Conservation (phyloP, 2,329 filamentous ascomycete genomes). For the Hymenoscyphus infarciens region DNA sequence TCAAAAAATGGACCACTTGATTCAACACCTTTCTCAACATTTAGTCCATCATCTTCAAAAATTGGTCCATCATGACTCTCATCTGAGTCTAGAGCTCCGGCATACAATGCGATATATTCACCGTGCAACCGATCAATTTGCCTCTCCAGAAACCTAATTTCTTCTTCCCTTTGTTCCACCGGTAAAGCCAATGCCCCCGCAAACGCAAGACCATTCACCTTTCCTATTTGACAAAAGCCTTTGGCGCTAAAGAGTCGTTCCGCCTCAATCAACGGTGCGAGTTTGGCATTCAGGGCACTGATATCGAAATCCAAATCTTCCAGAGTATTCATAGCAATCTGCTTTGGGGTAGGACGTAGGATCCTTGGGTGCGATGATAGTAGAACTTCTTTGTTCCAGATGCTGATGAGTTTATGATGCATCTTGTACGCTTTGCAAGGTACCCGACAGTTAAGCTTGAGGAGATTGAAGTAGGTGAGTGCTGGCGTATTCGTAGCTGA, state of each 20-base stretch:
- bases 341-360: not conserved
- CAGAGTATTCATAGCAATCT: not conserved
- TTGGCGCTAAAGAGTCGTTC: not conserved
- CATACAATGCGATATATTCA: not conserved
- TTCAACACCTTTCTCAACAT: not conserved
- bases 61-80: too few relatives aligned
- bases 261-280: not conserved
- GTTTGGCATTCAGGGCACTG: not conserved
- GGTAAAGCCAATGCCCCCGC: not conserved
- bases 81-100: too few relatives aligned
- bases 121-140: not conserved
- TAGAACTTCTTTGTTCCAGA: not conserved
- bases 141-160: not conserved
- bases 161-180: not conserved
- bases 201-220: not conserved
- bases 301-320: not conserved
- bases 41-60: not conserved
- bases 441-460: too few relatives aligned
- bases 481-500: too few relatives aligned
- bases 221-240: not conserved
- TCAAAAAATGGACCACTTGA: not conserved
- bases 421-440: too few relatives aligned
- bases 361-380: not conserved
- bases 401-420: not conserved
- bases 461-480: too few relatives aligned